Evolutionary conservation across 495 filamentous ascomycete genomes (phyloP).

Genomic region (Penicillium fimorum): DNA sequence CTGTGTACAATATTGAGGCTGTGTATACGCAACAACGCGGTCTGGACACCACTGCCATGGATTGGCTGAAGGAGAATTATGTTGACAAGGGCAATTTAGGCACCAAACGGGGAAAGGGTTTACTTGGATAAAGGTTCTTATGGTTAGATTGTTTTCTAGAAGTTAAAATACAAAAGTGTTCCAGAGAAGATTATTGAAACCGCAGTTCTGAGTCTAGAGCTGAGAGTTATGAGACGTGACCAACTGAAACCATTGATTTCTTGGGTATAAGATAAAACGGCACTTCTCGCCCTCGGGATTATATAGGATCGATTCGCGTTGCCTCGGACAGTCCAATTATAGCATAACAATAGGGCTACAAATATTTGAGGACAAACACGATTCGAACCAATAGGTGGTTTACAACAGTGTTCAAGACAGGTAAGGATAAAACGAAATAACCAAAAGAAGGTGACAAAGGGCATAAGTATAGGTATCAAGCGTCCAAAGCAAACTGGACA

Average conservation of each 20-base stretch:
- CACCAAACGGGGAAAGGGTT: constrained; percentile 32
- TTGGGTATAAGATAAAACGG: constrained; percentile 7
- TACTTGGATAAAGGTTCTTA: constrained; percentile 13
- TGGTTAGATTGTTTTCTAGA: neutral
- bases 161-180: neutral
- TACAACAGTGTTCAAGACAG: constrained; percentile 4
- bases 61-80: constrained; percentile 42
- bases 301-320: neutral
- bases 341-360: neutral
- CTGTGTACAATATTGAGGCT: constrained; percentile 38
- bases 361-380: neutral
- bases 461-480: constrained; percentile 7
- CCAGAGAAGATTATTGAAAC: neutral
- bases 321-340: neutral
- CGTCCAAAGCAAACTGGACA: constrained; percentile 5
- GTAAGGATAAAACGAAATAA: neutral
- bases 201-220: neutral
- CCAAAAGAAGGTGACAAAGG: neutral
- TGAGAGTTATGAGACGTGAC: neutral
- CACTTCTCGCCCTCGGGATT: neutral
- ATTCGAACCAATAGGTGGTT: neutral
- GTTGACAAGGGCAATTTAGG: constrained; percentile 41
- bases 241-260: constrained; percentile 1
- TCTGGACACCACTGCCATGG: constrained; percentile 16
- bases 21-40: constrained; percentile 32